Evolutionary conservation across 495 filamentous ascomycete species (phyloP).

Genomic region (Staphylotrichum longicolle): DNA sequence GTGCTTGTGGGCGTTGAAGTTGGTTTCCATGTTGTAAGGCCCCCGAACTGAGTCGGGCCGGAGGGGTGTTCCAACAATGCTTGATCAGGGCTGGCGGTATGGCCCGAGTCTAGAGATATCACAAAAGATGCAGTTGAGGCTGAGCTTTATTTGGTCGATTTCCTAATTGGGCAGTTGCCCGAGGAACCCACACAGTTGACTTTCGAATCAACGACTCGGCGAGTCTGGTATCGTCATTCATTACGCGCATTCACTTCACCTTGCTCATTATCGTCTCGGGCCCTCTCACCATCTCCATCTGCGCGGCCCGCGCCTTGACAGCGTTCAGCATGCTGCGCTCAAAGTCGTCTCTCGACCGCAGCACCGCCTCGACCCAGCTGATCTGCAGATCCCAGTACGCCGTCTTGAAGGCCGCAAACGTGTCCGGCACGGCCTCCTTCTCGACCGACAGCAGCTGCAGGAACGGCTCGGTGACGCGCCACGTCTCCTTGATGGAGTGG

Average conservation of each 20-base stretch:
- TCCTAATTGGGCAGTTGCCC: constrained; percentile 14
- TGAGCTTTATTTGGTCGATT: constrained; percentile 4
- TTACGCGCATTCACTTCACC: constrained; percentile 64
- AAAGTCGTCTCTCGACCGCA: constrained; percentile 87
- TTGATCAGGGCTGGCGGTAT: too few species aligned
- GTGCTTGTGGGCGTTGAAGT: neutral
- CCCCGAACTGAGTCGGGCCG: too few species aligned
- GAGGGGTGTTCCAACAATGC: too few species aligned
- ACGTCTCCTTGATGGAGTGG: constrained; percentile 75
- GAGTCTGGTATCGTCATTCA: constrained; percentile 5
- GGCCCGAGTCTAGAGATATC: too few species aligned
- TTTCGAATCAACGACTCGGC: too few species aligned
- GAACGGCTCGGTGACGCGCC: constrained; percentile 83
- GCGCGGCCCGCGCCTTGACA: constrained; percentile 82
- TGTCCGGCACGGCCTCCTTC: constrained; percentile 67
- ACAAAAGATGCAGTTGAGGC: too few species aligned
- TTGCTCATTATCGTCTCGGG: constrained; percentile 88
- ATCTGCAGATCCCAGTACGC: constrained; percentile 94
- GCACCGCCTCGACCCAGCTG: constrained; percentile 92
- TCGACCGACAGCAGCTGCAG: constrained; percentile 70
- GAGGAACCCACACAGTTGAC: neutral
- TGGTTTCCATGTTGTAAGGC: neutral
- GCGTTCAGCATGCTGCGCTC: constrained; percentile 82
- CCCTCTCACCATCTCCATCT: constrained; percentile 73
- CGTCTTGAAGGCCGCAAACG: constrained; percentile 79